A percentile compares a stretch with the other conserved stretches of the same genome.
Evolutionary conservation across 2,329 filamentous ascomycete genomes (phyloP).

Genomic region (Cyphellophora europaea): DNA sequence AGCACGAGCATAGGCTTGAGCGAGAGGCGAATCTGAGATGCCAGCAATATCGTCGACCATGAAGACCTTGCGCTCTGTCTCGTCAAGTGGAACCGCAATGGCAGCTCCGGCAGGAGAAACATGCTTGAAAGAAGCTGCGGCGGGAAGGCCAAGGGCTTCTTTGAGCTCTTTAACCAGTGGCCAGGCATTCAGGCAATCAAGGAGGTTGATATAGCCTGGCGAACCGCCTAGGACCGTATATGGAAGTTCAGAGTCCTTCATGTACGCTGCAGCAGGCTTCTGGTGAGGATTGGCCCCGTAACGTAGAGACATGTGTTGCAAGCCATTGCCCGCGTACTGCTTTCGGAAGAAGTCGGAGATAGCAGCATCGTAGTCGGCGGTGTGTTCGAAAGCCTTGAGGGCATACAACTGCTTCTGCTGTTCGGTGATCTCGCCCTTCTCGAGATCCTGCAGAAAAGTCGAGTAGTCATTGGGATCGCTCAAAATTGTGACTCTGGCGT

Average conservation of each 20-base stretch:
- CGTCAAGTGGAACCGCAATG: constrained; percentile 76
- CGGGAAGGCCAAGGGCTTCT: constrained; percentile 74
- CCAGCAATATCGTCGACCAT: constrained; percentile 94
- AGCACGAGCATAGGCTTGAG: constrained; percentile 91
- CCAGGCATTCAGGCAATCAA: constrained; percentile 96
- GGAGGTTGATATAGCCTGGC: constrained; percentile 93
- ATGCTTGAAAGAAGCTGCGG: constrained; percentile 97
- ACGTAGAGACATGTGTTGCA: constrained; percentile 74
- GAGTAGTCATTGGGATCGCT: constrained; percentile 91
- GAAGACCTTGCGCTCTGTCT: constrained; percentile 91
- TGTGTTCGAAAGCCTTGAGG: constrained; percentile 97
- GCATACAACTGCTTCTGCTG: constrained; percentile 80
- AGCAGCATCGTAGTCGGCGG: constrained; percentile 88
- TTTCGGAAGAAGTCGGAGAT: constrained; percentile 97
- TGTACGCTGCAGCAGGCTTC: constrained; percentile 84
- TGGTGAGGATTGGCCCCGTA: constrained; percentile 98
- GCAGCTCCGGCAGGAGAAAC: constrained; percentile 94
- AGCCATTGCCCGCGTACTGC: constrained; percentile 79
- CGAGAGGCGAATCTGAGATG: constrained; percentile 74
- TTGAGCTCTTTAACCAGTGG: constrained; percentile 93
- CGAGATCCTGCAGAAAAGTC: constrained; percentile 84
- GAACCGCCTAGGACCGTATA: constrained; percentile 88
- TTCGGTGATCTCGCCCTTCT: constrained; percentile 77
- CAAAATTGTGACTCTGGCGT: constrained; percentile 87
- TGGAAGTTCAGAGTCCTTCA: constrained; percentile 64